Conservation (phyloP, 208 protist species). For the Paratrypanosoma confusum region DNA sequence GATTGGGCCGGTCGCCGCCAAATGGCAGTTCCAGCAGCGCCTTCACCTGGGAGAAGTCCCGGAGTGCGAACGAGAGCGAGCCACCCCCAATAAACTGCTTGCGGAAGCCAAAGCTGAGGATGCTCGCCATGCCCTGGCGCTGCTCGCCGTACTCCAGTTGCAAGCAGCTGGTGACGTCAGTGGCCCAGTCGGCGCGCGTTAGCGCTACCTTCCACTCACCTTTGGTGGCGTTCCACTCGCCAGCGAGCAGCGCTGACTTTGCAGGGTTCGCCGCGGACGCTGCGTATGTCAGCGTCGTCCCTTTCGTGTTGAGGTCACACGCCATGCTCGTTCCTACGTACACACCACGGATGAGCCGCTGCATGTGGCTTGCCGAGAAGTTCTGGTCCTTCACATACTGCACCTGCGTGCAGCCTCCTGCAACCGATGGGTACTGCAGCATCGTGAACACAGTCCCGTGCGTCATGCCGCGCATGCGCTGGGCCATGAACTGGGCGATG, state of each 20-base stretch:
- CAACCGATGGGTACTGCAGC: constrained; percentile 80
- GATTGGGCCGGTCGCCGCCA: constrained; percentile 45
- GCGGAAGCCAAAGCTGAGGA: constrained; percentile 55
- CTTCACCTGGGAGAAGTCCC: constrained; percentile 48
- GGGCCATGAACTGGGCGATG: constrained; percentile 80
- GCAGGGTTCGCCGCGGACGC: constrained; percentile 40
- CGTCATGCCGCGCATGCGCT: constrained; percentile 67
- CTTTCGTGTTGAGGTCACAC: constrained; percentile 45
- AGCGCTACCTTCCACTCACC: constrained; percentile 74
- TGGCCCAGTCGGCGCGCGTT: constrained; percentile 47
- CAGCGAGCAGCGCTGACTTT: constrained; percentile 43
- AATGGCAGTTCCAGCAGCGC: constrained; percentile 68
- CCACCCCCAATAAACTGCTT: constrained; percentile 65
- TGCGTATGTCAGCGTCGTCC: constrained; percentile 56
- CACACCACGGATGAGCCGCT: constrained; percentile 72
- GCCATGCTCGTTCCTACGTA: constrained; percentile 65
- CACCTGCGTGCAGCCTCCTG: constrained; percentile 67
- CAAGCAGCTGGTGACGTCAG: constrained; percentile 49
- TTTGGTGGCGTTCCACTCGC: constrained; percentile 55
- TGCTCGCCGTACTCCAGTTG: constrained; percentile 71
- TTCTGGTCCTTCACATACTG: constrained; percentile 82
- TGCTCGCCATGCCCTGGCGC: constrained; percentile 43
- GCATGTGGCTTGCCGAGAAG: constrained; percentile 61
- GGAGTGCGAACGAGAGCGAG: constrained; percentile 36
- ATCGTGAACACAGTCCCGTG: constrained; percentile 76